A percentile compares a stretch with the other conserved stretches of the same genome.
These are phyloP conservation scores for Penicillium sp. DNA, from an alignment of 2,329 filamentous ascomycete genomes.

Conservation along the genomic window DNA sequence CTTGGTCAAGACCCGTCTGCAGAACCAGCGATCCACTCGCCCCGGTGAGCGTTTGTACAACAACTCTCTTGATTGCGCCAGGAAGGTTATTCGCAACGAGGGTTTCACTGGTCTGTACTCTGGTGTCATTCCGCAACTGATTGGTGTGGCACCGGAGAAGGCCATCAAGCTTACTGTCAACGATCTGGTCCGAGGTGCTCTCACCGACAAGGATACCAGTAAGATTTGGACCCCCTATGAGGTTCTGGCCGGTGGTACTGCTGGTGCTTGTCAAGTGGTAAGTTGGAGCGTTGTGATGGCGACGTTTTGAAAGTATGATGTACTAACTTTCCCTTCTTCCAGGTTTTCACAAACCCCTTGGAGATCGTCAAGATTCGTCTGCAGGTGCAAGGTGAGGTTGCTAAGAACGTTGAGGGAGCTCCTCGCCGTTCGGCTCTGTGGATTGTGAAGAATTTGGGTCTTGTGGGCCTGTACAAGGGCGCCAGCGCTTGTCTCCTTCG, in stretches of 20 bases:
- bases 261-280: conserved; percentile 95
- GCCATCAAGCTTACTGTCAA: conserved; percentile 99
- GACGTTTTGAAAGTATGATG: background rate
- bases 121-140: conserved; percentile 88
- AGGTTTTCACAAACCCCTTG: conserved; percentile 96
- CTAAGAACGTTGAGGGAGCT: conserved; percentile 78
- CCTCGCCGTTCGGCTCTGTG: conserved; percentile 93
- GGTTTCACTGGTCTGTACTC: conserved; percentile 89
- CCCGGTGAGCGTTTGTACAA: conserved; percentile 91
- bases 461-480: conserved; percentile 94
- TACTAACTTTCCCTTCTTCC: conserved; percentile 5
- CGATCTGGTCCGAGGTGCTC: conserved; percentile 77
- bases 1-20: conserved; percentile 96
- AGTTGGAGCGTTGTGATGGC: conserved; percentile 42
- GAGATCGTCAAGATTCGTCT: conserved; percentile 99
- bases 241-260: conserved; percentile 81
- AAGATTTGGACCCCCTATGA: conserved; percentile 71
- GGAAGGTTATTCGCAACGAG: conserved; percentile 91
- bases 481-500: conserved; percentile 91
- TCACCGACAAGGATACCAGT: conserved; percentile 72
- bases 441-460: conserved; percentile 94
- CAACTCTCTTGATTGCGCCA: conserved; percentile 93
- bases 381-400: conserved; percentile 93
- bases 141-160: conserved; percentile 98
- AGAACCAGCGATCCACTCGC: conserved; percentile 84